Evolutionary conservation across 179 eudicot genomes (phyloP).

Genomic region (Silene vulgaris): DNA sequence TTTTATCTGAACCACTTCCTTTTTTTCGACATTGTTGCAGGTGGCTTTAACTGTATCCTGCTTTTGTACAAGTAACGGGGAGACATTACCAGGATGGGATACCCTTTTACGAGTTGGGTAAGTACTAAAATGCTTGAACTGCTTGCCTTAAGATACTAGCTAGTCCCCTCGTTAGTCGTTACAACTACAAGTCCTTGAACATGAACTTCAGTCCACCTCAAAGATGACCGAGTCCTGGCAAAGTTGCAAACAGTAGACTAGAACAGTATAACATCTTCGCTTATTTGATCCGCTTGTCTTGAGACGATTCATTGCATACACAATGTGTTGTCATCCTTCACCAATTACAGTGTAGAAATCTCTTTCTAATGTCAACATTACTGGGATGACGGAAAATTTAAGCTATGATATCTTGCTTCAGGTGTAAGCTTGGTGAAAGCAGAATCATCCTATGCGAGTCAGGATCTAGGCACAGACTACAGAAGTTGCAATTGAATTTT

Average conservation of each 20-base stretch:
- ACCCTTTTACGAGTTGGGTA: conserved; percentile 76
- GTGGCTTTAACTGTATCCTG: conserved; percentile 62
- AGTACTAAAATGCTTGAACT: conserved; percentile 18
- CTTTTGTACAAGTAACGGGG: conserved; percentile 78
- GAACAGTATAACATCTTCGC: no score
- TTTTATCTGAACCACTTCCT: neutral
- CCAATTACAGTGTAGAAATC: no score
- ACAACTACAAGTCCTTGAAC: neutral
- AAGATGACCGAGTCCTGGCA: neutral
- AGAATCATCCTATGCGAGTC: conserved; percentile 78
- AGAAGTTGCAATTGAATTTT: conserved; percentile 90
- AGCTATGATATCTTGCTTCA: conserved; percentile 23
- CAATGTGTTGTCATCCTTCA: no score
- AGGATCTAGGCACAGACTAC: conserved; percentile 75
- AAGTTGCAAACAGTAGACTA: no score
- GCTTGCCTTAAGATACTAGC: no score
- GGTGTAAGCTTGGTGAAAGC: conserved; percentile 96
- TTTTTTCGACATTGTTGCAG: conserved; percentile 42
- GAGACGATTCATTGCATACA: no score
- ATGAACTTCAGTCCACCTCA: neutral
- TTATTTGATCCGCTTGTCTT: no score
- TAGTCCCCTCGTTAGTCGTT: no score
- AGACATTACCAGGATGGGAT: conserved; percentile 83
- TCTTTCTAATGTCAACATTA: no score
- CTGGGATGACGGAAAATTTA: neutral